phyloP scores from a whole-genome alignment of 441 rosid genomes.

The Populus hybrid region DNA sequence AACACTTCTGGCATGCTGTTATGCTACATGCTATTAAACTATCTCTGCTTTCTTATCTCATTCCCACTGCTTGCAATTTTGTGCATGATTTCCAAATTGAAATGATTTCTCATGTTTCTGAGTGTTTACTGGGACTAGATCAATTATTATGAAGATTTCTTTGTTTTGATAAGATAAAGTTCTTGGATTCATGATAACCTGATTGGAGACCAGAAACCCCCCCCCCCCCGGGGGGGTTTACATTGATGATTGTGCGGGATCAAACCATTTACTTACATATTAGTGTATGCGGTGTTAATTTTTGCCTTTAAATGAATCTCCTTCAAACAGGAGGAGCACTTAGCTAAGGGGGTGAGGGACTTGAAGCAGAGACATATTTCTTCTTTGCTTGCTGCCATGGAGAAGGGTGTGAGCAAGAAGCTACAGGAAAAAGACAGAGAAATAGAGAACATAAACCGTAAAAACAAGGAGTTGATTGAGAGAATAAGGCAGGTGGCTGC shows the following conservation, averaged over 20 bases:
- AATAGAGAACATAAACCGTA: constrained; percentile 62
- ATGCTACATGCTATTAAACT: background rate
- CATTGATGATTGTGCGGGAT: no score
- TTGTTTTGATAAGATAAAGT: no score
- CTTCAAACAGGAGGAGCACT: constrained; percentile 51
- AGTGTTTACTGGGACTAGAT: no score
- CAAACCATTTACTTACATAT: no score
- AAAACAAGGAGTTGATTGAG: constrained; percentile 67
- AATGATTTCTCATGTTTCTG: no score
- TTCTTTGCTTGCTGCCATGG: constrained; percentile 58
- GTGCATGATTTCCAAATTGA: background rate
- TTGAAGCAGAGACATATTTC: constrained; percentile 65
- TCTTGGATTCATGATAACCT: no score
- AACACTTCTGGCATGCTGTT: background rate
- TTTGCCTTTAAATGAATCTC: background rate
- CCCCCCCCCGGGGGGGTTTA: no score
- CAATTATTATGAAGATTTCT: no score
- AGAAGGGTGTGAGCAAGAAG: constrained; percentile 65
- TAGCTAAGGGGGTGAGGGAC: constrained; percentile 64
- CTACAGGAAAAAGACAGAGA: constrained; percentile 68
- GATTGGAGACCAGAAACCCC: no score
- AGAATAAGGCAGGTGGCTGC: constrained; percentile 54
- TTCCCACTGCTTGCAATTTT: no score
- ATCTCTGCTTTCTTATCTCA: background rate
- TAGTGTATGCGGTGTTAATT: background rate